Evolutionary conservation across 2,329 filamentous ascomycete species (phyloP), one percentile per base, ranked within the genome.

Genomic region (Cercospora sp.): DNA sequence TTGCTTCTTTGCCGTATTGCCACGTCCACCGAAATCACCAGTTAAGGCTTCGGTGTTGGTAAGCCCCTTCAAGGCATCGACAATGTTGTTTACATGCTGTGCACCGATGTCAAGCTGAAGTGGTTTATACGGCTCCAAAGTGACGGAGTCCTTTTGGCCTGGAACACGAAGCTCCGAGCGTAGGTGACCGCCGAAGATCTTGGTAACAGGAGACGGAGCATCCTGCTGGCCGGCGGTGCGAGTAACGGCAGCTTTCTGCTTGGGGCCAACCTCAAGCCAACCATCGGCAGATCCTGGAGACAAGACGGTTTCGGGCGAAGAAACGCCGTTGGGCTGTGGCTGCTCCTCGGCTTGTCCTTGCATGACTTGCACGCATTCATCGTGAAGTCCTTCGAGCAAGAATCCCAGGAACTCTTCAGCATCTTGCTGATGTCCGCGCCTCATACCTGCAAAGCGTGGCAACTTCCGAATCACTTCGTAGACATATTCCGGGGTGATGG

Each of bases 341-440:
- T 71, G 68, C 57, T 74, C 75, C 9, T 75, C 76, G 9, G 76
- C 73, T 57, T 76, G 69, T 26, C 69, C 69, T 63, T 72, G 70
- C 82, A 96, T 91, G 58, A 94, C 89, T 66, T 89, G 86, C 16
- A 89, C 88, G 78, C 94, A 97, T 79, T 99, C 95, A 72, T 98
- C 94, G 74, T 97, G 94, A 36, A 99, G 87, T 59, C 93, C 92
- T 76, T 97, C 94, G 3, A 99, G 85, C 36, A 99, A 84, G 78
- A 98, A 97, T 0, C 94, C 94, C 26, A 99, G 84, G 73, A 99
- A 99, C 77, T 99, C 95, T 77, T 99, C 93, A 1, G 95, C 95
- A 81, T 99, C 95, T 83, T 99, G 94, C 79, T 99, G 95, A 75
- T 97, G 94, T 16, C 95, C 95, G 69, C 93, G 91, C 90, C 91